These are phyloP conservation scores for Cordyceps javanica DNA, from an alignment of 2,329 filamentous ascomycete species.

Conservation along the genomic window DNA sequence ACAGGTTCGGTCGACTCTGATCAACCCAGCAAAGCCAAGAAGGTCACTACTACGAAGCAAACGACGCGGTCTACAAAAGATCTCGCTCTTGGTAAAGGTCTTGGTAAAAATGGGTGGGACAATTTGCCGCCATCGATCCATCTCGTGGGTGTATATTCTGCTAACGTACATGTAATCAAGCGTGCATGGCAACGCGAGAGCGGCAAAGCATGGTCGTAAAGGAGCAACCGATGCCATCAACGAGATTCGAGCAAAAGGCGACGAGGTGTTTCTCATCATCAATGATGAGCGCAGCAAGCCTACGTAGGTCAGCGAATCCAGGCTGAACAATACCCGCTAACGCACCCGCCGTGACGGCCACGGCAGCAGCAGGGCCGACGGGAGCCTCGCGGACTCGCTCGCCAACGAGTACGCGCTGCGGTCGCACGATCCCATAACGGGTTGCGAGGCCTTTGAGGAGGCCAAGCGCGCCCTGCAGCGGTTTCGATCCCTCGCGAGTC, in stretches of 20 bases:
- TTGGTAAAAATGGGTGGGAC: neutral
- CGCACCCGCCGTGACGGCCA: neutral
- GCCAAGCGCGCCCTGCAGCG: neutral
- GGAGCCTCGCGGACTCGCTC: neutral
- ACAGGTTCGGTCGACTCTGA: neutral
- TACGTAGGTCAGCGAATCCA: neutral
- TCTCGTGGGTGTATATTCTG: neutral
- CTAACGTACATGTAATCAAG: neutral
- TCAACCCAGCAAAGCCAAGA: neutral
- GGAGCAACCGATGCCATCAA: neutral
- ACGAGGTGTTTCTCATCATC: neutral
- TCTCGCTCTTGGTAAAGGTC: neutral
- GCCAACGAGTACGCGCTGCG: neutral
- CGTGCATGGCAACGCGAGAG: neutral
- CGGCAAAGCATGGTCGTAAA: constrained; percentile 1
- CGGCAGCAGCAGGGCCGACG: neutral
- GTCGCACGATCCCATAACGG: neutral
- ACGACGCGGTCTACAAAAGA: neutral
- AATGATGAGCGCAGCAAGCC: neutral
- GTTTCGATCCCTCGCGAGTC: constrained; percentile 17
- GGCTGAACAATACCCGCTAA: too few species aligned
- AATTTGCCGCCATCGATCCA: too few species aligned
- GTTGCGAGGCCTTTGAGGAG: constrained; percentile 10
- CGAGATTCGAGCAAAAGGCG: neutral
- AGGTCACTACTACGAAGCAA: neutral